phyloP scores from a whole-genome alignment of 257 asterid genomes.

The Solanum habrochaites region DNA sequence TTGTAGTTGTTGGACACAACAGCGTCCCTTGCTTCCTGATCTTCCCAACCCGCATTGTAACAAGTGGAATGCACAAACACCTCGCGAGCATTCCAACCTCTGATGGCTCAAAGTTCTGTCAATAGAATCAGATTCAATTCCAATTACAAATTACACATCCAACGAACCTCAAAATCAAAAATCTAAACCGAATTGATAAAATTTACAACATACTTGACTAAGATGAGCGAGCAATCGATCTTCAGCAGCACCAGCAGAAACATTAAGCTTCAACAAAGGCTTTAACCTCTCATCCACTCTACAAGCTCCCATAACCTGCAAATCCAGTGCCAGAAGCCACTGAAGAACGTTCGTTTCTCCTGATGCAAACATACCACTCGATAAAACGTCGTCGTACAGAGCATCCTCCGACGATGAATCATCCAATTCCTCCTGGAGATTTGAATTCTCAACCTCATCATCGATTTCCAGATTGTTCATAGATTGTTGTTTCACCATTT shows the following conservation, averaged over 20 bases:
- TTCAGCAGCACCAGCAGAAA: constrained; percentile 59
- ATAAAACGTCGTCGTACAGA: constrained; percentile 40
- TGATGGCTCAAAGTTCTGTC: constrained; percentile 78
- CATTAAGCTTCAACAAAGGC: constrained; percentile 76
- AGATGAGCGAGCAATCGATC: constrained; percentile 69
- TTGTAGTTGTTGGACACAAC: constrained; percentile 61
- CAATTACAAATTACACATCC: not conserved
- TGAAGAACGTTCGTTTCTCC: constrained; percentile 45
- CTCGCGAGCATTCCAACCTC: constrained; percentile 87
- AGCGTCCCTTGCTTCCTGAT: constrained; percentile 56
- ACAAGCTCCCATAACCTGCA: constrained; percentile 94
- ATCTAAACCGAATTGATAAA: not conserved
- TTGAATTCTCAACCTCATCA: constrained; percentile 16
- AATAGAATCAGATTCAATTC: not conserved
- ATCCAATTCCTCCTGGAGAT: constrained; percentile 8
- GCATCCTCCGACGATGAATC: constrained; percentile 20
- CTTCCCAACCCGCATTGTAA: constrained; percentile 86
- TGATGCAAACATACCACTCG: constrained; percentile 29
- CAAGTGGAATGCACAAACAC: constrained; percentile 87
- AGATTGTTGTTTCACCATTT: constrained; percentile 41
- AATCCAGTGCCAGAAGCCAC: constrained; percentile 75
- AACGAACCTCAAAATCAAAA: not conserved
- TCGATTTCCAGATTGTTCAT: constrained; percentile 22
- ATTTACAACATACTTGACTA: constrained; percentile 42
- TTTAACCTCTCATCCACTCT: constrained; percentile 94